Evolutionary conservation across 2,329 filamentous ascomycete genomes (phyloP).

Genomic region (Fusarium nelsonii): DNA sequence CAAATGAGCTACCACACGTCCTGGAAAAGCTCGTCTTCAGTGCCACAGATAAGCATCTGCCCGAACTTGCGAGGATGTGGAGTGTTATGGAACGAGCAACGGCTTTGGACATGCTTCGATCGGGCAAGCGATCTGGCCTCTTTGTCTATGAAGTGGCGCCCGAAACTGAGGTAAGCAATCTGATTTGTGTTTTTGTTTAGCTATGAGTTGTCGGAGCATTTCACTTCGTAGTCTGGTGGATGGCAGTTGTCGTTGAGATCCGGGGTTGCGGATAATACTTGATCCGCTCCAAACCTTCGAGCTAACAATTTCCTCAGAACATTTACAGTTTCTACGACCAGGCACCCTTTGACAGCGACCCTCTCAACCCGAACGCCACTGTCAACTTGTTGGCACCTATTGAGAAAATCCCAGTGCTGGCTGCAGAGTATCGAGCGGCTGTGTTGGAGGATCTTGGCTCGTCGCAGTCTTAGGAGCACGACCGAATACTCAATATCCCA

Average conservation of each 20-base stretch:
- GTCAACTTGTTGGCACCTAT: not conserved
- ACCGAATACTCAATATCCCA: not conserved
- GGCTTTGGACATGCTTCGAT: not conserved
- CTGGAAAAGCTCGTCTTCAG: not conserved
- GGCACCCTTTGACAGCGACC: constrained; percentile 8
- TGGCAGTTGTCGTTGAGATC: not conserved
- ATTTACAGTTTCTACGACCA: constrained; percentile 26
- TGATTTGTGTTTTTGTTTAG: not conserved
- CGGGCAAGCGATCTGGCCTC: not conserved
- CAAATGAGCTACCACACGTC: not conserved
- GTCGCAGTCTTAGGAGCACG: not conserved
- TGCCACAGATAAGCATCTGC: not conserved
- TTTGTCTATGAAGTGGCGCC: constrained; percentile 17
- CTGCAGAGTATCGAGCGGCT: not conserved
- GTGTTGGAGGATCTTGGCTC: no score
- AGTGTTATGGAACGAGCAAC: fast-evolving
- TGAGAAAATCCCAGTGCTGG: not conserved
- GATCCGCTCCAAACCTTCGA: constrained; percentile 12
- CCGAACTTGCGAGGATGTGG: not conserved
- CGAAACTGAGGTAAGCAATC: not conserved
- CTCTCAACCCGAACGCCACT: constrained; percentile 3
- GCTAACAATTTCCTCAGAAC: constrained; percentile 41
- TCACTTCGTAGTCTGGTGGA: not conserved
- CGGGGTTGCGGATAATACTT: constrained; percentile 21
- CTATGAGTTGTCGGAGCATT: not conserved